Evolutionary conservation across 768 basidiomycete genomes (phyloP).

Genomic region (Boletellus ananas): DNA sequence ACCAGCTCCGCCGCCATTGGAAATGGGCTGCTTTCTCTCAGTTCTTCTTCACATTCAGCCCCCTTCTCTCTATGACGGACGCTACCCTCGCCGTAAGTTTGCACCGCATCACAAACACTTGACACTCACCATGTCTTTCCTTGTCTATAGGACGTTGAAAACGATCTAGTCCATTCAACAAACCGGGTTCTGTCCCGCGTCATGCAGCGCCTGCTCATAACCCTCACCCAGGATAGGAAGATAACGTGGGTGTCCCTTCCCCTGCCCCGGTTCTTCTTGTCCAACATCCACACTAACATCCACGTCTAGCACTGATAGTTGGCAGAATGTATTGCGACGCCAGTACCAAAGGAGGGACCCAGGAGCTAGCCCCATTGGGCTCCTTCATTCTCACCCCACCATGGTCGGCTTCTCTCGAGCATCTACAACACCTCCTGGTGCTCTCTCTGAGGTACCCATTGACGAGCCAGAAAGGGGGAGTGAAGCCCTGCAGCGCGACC

Average conservation of each 20-base stretch:
- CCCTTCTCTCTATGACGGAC: constrained; percentile 67
- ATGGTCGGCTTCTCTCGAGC: constrained; percentile 28
- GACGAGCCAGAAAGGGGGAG: constrained; percentile 11
- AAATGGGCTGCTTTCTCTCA: constrained; percentile 92
- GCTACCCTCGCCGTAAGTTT: constrained; percentile 59
- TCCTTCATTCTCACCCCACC: constrained; percentile 31
- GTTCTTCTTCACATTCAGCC: constrained; percentile 82
- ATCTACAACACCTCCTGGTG: constrained; percentile 21
- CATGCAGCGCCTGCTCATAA: constrained; percentile 70
- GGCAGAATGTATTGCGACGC: constrained; percentile 73
- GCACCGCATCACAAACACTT: background rate
- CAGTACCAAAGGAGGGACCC: constrained; percentile 77
- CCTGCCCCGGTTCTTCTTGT: constrained; percentile 15
- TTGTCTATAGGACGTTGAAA: constrained; percentile 64
- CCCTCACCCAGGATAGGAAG: constrained; percentile 78
- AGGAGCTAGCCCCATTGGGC: constrained; percentile 66
- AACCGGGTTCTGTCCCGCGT: constrained; percentile 62
- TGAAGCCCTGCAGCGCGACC: constrained; percentile 12
- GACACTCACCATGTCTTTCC: constrained; percentile 9
- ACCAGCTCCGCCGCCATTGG: constrained; percentile 72
- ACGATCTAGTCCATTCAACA: constrained; percentile 63
- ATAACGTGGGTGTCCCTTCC: constrained; percentile 51
- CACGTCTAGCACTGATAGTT: constrained; percentile 58
- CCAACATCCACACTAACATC: constrained; percentile 16
- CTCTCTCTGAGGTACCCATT: constrained; percentile 6